Base-by-base conservation (phyloP, 768 basidiomycete species). In the Suillus spraguei region DNA sequence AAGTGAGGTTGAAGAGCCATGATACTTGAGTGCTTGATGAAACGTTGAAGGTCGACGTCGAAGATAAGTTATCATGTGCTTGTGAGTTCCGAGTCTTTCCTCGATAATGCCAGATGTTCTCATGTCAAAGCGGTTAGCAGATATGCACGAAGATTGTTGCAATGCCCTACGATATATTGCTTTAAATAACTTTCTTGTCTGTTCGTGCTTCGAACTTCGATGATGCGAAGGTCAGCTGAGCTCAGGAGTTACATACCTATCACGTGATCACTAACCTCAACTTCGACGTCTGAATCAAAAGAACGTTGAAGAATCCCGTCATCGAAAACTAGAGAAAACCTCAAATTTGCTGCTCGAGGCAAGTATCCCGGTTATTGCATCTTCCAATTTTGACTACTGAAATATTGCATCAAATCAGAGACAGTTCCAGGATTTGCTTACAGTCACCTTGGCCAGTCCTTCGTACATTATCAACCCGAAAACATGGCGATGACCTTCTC, bases 1-100 rank as follows among this genome's bases (percentile, higher is more conserved):
- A 42, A 95, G 83, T 59, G 84, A 87, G 1, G 92, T 81, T 87
- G 89, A 50, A 94, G 81, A 54, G 93, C 89, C 93, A 95, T 95
- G 16, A 28, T 38, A 53, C 5, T 46, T 9, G n/a, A 22, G 42
- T 1, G 28, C 28, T 28, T 28, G 36, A 56, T 64, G 63, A 68
- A 64, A 65, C 44, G 60, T 62, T 47, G 35, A 60, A 42, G 28
- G 32, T 35, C 11, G 28, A 14, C 28, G 24, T 50, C 9, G 38
- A 59, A 22, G 16, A 14, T 39, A 28, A 4, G 28, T 28, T 28
- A 28, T 28, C 28, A 28, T 28, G 28, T 28, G 28, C 28, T 28
- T 28, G 28, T 28, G 28, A 28, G 4, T 28, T 28, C 28, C 28
- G 28, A 28, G 28, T 28, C 28, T 28, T 28, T 28, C 28, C 28